Evolutionary conservation across 441 rosid genomes (phyloP).

Genomic region (Populus trichocarpa): DNA sequence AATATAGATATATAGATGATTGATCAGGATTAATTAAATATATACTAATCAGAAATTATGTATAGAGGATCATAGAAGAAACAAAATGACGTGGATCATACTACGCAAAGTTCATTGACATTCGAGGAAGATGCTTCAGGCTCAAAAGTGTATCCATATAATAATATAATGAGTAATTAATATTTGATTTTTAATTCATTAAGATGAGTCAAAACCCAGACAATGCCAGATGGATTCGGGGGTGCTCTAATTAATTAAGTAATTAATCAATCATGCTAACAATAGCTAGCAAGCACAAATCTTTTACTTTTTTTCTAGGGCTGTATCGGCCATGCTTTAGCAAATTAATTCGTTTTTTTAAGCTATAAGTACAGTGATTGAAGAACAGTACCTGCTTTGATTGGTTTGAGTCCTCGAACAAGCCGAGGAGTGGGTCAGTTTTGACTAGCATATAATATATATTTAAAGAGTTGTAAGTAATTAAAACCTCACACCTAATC

Average conservation of each 20-base stretch:
- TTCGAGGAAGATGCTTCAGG: not conserved
- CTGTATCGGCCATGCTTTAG: too few relatives aligned
- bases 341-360: too few relatives aligned
- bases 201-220: slow-evolving; percentile 16
- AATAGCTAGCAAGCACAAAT: not conserved
- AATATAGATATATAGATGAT: not conserved
- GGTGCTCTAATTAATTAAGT: not conserved
- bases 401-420: too few relatives aligned
- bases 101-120: not conserved
- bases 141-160: not conserved
- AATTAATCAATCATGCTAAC: not conserved
- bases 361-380: too few relatives aligned
- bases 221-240: slow-evolving; percentile 39
- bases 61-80: not conserved
- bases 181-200: not conserved
- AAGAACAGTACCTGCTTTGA: too few relatives aligned
- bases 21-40: not conserved
- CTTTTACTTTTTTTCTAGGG: not conserved
- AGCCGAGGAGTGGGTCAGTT: too few relatives aligned
- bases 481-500: too few relatives aligned
- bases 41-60: not conserved
- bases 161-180: too few relatives aligned
- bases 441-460: too few relatives aligned
- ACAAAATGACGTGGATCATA: not conserved
- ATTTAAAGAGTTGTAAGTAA: too few relatives aligned